phyloP scores from a whole-genome alignment of 208 protist genomes.

The Porcisia hertigi region DNA sequence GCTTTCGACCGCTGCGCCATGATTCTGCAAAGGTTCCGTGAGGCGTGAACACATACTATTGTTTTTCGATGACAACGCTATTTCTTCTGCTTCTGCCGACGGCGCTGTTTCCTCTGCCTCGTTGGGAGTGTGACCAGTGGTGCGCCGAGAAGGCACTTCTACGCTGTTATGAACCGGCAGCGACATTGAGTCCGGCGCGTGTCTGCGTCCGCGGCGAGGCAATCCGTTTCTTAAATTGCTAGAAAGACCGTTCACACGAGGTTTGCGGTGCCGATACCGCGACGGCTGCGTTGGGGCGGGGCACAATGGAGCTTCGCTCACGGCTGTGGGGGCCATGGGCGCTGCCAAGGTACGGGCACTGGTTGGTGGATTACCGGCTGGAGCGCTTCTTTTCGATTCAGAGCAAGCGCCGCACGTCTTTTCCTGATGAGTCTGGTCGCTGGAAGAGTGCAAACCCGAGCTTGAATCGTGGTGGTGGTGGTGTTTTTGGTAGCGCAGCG shows the following conservation, averaged over 20 bases:
- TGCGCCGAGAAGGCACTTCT: not conserved
- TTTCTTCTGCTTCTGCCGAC: not conserved
- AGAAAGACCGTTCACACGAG: not conserved
- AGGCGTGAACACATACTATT: not conserved
- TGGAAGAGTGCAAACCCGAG: not conserved
- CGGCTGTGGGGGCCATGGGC: not conserved
- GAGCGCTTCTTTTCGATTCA: not conserved
- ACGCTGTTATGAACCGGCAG: not conserved
- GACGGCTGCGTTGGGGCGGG: not conserved
- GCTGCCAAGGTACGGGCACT: not conserved
- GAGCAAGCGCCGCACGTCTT: no score
- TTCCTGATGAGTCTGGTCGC: not conserved
- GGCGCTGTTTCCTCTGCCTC: not conserved
- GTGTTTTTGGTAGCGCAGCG: conserved; percentile 1
- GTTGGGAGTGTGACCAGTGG: not conserved
- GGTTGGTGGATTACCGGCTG: not conserved
- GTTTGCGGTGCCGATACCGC: not conserved
- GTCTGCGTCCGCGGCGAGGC: not conserved
- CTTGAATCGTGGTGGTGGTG: not conserved
- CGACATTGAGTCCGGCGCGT: not conserved
- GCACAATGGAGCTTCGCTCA: not conserved
- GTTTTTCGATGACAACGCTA: not conserved
- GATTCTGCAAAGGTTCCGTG: not conserved
- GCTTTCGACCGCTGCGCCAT: not conserved
- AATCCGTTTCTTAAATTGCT: not conserved